Conservation (phyloP, 1,284 basidiomycete genomes). For the Mycosarcoma mackinlayi region DNA sequence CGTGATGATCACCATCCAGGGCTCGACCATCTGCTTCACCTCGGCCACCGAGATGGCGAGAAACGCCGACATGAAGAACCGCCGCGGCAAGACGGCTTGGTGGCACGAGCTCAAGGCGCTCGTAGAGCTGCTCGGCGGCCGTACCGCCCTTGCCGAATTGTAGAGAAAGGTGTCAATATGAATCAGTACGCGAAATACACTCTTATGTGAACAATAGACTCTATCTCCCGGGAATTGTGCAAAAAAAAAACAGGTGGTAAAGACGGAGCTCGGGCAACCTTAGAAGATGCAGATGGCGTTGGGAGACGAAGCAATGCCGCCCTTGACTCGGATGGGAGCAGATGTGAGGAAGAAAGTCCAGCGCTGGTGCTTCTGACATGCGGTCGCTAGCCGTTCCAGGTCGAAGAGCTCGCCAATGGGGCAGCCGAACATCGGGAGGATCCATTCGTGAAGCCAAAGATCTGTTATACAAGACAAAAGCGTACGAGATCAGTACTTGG, state of each 20-base stretch:
- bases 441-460: conserved; percentile 46
- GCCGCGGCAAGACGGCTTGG: conserved; percentile 83
- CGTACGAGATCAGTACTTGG: neutral
- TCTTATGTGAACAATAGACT: neutral
- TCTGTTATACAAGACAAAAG: conserved; percentile 13
- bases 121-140: conserved; percentile 60
- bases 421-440: conserved; percentile 45
- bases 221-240: neutral
- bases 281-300: conserved; percentile 49
- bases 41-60: conserved; percentile 83
- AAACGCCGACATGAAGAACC: conserved; percentile 89
- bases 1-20: conserved; percentile 90
- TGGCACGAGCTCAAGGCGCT: conserved; percentile 73
- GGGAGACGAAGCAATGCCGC: conserved; percentile 43
- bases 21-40: conserved; percentile 82
- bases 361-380: conserved; percentile 36
- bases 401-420: conserved; percentile 50
- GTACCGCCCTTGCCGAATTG: conserved; percentile 42
- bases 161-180: conserved; percentile 11
- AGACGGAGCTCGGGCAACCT: neutral
- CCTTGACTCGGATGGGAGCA: conserved; percentile 45
- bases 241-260: neutral
- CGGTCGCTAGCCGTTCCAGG: conserved; percentile 33
- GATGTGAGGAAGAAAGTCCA: conserved; percentile 52
- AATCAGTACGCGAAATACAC: neutral